A percentile compares a stretch with the other conserved stretches of the same genome.
phyloP scores from a whole-genome alignment of 192 early-diverging fungal genomes.

The Helicostylum pulchrum region DNA sequence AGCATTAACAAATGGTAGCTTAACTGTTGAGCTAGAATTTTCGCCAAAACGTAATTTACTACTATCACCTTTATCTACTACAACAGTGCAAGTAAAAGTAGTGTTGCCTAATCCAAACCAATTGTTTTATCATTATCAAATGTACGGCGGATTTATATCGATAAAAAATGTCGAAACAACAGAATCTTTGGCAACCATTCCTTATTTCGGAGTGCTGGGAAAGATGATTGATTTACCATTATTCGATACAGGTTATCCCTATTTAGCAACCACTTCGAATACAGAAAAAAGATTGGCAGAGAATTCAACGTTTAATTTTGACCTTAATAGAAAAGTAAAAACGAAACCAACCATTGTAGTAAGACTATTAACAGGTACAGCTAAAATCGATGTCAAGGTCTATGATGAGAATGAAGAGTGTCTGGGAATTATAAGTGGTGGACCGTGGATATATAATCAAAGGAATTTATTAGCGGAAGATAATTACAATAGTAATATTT shows the following conservation, averaged over 20 bases:
- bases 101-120: conserved; percentile 12
- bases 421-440: conserved; percentile 2
- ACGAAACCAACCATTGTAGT: background rate
- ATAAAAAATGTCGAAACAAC: background rate
- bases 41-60: conserved; percentile 8
- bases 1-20: conserved; percentile 6
- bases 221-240: conserved; percentile 42
- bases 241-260: conserved; percentile 22
- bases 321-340: background rate
- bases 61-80: conserved; percentile 11
- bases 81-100: conserved; percentile 17
- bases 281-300: no score
- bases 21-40: conserved; percentile 9
- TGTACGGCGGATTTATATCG: conserved; percentile 47
- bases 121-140: conserved; percentile 24
- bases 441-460: conserved; percentile 1
- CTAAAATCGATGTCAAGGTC: conserved; percentile 15
- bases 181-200: conserved; percentile 30
- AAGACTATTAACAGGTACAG: conserved; percentile 18
- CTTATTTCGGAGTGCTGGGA: conserved; percentile 49
- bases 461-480: conserved; percentile 26
- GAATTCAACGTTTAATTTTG: background rate
- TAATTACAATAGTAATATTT: conserved; percentile 4
- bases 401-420: conserved; percentile 1
- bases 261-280: conserved; percentile 1